These are phyloP conservation scores for Annulohypoxylon maeteangense DNA, from an alignment of 495 filamentous ascomycete genomes.

Conservation along the genomic window DNA sequence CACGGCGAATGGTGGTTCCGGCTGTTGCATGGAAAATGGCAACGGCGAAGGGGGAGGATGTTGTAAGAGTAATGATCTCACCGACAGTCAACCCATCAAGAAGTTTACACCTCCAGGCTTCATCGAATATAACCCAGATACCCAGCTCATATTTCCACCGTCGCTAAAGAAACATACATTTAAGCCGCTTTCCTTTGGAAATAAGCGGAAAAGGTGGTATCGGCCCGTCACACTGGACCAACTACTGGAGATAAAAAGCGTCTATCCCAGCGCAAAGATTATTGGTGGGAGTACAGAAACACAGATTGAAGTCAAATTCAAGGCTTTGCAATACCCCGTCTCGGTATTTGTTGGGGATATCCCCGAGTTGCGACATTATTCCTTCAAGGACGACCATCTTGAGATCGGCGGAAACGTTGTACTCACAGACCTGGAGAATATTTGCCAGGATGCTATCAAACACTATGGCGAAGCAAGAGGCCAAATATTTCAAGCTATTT, in stretches of 20 bases:
- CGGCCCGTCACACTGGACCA: constrained; percentile 88
- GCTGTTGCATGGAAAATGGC: constrained; percentile 76
- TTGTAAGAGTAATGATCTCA: constrained; percentile 62
- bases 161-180: constrained; percentile 82
- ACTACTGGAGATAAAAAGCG: constrained; percentile 87
- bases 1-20: constrained; percentile 68
- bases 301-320: constrained; percentile 98
- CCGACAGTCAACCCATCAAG: constrained; percentile 67
- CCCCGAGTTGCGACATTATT: constrained; percentile 81
- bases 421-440: constrained; percentile 81
- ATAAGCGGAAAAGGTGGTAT: constrained; percentile 95
- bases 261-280: constrained; percentile 87
- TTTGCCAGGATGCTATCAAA: constrained; percentile 79
- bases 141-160: constrained; percentile 94
- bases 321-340: constrained; percentile 86
- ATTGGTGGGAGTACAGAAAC: constrained; percentile 97
- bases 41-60: constrained; percentile 62
- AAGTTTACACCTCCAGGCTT: constrained; percentile 84
- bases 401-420: constrained; percentile 93
- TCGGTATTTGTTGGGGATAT: constrained; percentile 97
- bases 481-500: constrained; percentile 78
- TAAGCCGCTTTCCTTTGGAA: constrained; percentile 86
- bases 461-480: constrained; percentile 76
- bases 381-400: constrained; percentile 79
- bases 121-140: constrained; percentile 91